These are phyloP conservation scores for Monosporascus ibericus DNA, from an alignment of 2,329 filamentous ascomycete species.

Conservation along the genomic window DNA sequence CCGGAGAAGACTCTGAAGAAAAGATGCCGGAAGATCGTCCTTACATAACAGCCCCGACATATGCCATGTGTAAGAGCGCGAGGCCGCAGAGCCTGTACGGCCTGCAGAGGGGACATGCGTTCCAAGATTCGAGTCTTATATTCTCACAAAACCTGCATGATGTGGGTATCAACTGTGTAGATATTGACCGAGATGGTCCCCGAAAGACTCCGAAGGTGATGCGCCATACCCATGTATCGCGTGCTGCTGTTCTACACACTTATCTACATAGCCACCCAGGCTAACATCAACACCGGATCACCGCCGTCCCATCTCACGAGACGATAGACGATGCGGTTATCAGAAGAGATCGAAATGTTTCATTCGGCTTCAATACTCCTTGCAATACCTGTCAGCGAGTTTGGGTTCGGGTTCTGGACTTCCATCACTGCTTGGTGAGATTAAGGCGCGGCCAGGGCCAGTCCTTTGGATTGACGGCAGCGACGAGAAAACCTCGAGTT, in stretches of 20 bases:
- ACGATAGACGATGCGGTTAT: neutral
- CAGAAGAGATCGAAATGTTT: neutral
- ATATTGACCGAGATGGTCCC: slow-evolving; percentile 19
- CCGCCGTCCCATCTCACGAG: neutral
- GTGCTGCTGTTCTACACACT: neutral
- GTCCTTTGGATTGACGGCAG: neutral
- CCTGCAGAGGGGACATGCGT: slow-evolving; percentile 10
- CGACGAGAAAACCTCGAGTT: neutral
- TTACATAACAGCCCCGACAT: slow-evolving; percentile 12
- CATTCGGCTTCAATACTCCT: neutral
- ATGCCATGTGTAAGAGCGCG: slow-evolving; percentile 16
- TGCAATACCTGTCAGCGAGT: neutral
- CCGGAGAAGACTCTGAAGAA: slow-evolving; percentile 5
- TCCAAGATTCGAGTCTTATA: slow-evolving; percentile 14
- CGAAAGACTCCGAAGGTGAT: slow-evolving; percentile 2
- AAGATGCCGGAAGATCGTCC: slow-evolving; percentile 6
- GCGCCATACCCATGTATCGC: neutral
- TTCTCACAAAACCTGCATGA: slow-evolving; percentile 14
- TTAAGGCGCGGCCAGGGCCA: neutral
- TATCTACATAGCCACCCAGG: neutral
- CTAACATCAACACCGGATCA: neutral
- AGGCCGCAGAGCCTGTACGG: slow-evolving; percentile 10
- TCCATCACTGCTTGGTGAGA: neutral
- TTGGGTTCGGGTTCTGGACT: neutral
- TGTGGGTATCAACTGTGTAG: slow-evolving; percentile 9